Evolutionary conservation across 495 filamentous ascomycete genomes (phyloP).

Genomic region (Aspergillus mulundensis): DNA sequence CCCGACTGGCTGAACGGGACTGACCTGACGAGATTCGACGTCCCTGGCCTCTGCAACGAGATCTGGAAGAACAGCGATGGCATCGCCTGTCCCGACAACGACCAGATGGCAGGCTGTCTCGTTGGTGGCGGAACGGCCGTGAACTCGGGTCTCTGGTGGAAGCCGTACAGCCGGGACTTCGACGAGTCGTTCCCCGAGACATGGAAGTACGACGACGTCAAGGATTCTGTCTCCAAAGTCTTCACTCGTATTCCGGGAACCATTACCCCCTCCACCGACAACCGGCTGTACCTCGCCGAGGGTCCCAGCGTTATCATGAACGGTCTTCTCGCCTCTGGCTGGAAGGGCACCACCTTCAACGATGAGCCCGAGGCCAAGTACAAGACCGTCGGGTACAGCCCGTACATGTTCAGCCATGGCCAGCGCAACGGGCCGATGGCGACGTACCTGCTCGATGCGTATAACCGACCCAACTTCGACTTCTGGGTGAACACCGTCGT

Average conservation of each 20-base stretch:
- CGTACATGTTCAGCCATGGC: constrained; percentile 64
- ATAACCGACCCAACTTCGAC: constrained; percentile 59
- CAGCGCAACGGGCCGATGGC: constrained; percentile 68
- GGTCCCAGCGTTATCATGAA: constrained; percentile 58
- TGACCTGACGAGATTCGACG: constrained; percentile 66
- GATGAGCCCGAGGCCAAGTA: constrained; percentile 60
- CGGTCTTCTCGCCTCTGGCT: constrained; percentile 53
- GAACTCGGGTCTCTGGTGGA: constrained; percentile 53
- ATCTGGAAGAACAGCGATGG: constrained; percentile 63
- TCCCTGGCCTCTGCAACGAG: constrained; percentile 59
- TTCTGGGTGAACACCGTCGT: constrained; percentile 63
- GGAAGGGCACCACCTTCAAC: constrained; percentile 60
- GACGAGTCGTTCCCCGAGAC: constrained; percentile 69
- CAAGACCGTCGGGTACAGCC: constrained; percentile 59
- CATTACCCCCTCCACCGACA: constrained; percentile 61
- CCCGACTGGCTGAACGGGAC: constrained; percentile 24
- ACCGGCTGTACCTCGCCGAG: constrained; percentile 63
- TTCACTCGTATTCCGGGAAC: constrained; percentile 70
- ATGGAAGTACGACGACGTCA: constrained; percentile 65
- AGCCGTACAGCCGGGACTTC: constrained; percentile 59
- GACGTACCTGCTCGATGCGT: constrained; percentile 66
- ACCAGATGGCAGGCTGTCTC: constrained; percentile 21
- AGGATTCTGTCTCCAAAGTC: constrained; percentile 52
- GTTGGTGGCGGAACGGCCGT: constrained; percentile 51
- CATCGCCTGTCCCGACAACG: constrained; percentile 45